phyloP scores from a whole-genome alignment of 495 filamentous ascomycete genomes.

The Pyrenula massariospora region DNA sequence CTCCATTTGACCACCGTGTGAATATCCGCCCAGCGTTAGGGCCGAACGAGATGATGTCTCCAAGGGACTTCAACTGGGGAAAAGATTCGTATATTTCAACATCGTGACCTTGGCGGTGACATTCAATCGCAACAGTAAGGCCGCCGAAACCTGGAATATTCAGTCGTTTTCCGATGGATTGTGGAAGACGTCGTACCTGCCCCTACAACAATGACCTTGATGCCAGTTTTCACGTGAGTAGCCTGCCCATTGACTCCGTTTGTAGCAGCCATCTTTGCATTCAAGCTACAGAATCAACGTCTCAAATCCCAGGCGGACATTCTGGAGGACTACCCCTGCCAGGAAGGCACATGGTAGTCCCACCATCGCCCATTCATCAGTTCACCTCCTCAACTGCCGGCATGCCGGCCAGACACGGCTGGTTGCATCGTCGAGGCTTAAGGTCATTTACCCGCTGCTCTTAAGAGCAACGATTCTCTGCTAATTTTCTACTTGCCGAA shows the following conservation, averaged over 20 bases:
- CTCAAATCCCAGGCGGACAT: no score
- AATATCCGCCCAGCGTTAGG: constrained; percentile 48
- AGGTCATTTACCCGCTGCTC: no score
- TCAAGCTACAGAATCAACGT: no score
- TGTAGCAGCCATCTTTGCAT: background rate
- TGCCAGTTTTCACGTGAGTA: constrained; percentile 22
- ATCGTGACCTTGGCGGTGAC: constrained; percentile 49
- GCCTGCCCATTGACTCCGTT: background rate
- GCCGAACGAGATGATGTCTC: constrained; percentile 55
- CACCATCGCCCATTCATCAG: no score
- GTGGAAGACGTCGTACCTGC: constrained; percentile 11
- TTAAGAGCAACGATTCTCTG: no score
- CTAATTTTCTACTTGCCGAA: no score
- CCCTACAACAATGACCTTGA: constrained; percentile 50
- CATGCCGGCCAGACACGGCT: no score
- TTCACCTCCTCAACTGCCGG: no score
- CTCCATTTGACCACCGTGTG: constrained; percentile 35
- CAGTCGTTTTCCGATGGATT: background rate
- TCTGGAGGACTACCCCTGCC: no score
- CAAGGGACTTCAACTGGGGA: constrained; percentile 42
- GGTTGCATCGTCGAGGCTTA: no score
- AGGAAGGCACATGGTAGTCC: no score
- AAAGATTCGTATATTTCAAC: constrained; percentile 50
- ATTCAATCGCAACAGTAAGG: constrained; percentile 52
- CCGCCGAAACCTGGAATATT: constrained; percentile 41